Evolutionary conservation across 306 rosid genomes (phyloP).

Genomic region (Inga leiocalycina): DNA sequence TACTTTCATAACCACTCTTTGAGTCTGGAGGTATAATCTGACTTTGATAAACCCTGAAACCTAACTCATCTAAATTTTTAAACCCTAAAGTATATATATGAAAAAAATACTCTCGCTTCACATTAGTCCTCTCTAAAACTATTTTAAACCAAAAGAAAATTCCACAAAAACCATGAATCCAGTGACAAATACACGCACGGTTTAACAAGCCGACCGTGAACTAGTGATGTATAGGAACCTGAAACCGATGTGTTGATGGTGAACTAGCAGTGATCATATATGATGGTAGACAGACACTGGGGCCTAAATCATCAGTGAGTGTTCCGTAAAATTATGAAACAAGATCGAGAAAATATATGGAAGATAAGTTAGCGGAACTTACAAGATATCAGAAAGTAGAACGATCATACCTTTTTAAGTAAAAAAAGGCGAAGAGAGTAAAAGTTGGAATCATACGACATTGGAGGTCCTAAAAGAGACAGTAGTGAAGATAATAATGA

Average conservation of each 20-base stretch:
- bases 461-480: not conserved
- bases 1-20: no score
- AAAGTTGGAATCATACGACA: not conserved
- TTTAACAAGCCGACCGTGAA: not conserved
- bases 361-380: slow-evolving; percentile 14
- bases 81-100: no score
- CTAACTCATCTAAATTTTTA: no score
- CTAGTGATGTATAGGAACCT: not conserved
- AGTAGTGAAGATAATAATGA: not conserved
- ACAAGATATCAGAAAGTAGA: not conserved
- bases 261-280: not conserved
- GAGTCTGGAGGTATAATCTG: no score
- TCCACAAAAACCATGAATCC: not conserved
- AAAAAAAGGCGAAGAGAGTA: not conserved
- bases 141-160: not conserved
- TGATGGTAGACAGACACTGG: not conserved
- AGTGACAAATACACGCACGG: not conserved
- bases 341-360: not conserved
- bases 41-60: no score
- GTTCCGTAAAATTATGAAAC: not conserved
- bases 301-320: not conserved
- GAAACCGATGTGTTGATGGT: not conserved
- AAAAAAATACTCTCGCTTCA: no score
- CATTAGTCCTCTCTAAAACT: no score
- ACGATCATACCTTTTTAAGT: slow-evolving; percentile 4